These are phyloP conservation scores for Cyclostephanos invisitatus DNA, from an alignment of 108 stramenopile genomes.

Conservation along the genomic window DNA sequence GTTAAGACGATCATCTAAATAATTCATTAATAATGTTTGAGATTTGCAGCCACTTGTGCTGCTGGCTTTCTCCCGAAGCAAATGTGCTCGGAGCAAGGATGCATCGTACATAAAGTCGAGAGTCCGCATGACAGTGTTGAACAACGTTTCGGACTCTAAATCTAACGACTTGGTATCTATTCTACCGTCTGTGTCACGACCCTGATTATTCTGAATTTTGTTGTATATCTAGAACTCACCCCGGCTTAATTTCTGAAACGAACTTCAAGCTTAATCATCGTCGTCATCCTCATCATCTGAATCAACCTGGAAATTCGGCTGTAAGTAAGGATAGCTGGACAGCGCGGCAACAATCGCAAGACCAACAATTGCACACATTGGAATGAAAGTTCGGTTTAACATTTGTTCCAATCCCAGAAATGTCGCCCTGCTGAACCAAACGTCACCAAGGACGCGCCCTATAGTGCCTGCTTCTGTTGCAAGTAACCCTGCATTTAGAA, in stretches of 20 bases:
- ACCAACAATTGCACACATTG: constrained; percentile 27
- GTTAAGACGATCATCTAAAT: no score
- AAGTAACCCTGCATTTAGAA: constrained; percentile 87
- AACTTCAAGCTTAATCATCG: background rate
- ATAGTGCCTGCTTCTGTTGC: constrained; percentile 91
- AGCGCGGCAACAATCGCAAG: constrained; percentile 18
- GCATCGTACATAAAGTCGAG: no score
- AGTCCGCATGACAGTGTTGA: no score
- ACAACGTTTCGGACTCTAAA: no score
- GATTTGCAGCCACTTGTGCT: no score
- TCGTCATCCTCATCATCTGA: constrained; percentile 32
- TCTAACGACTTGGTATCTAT: no score
- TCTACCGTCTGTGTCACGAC: no score
- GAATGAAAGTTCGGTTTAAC: constrained; percentile 39
- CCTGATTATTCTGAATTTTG: no score
- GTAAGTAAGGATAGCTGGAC: constrained; percentile 22
- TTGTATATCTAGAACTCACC: no score
- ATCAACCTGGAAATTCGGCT: constrained; percentile 39
- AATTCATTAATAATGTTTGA: no score
- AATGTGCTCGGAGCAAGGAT: no score
- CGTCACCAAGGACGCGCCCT: constrained; percentile 77
- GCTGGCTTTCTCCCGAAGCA: no score
- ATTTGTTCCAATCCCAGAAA: constrained; percentile 50
- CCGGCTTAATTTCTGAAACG: background rate
- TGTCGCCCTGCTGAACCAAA: constrained; percentile 47